phyloP scores from a whole-genome alignment of 352 stramenopile genomes.

The Globisporangium iwayamae region DNA sequence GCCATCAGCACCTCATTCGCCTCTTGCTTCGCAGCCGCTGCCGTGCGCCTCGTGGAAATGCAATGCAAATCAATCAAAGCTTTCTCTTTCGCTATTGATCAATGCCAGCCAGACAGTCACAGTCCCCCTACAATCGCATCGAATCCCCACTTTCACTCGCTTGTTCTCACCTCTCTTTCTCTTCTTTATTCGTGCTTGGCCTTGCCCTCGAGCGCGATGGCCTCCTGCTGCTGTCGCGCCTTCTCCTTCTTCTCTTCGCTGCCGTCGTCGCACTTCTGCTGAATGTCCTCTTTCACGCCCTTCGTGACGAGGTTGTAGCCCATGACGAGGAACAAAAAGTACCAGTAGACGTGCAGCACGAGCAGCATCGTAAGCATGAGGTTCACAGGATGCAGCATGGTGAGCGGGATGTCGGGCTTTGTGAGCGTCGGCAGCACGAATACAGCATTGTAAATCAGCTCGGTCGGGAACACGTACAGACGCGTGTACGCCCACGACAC shows the following conservation, averaged over 20 bases:
- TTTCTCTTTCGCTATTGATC: not conserved
- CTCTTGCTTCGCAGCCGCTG: not conserved
- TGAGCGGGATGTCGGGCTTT: constrained; percentile 22
- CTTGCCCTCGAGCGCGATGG: constrained; percentile 6
- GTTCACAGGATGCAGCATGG: constrained; percentile 32
- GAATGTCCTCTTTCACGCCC: constrained; percentile 42
- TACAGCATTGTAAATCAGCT: constrained; percentile 35
- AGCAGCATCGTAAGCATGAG: constrained; percentile 39
- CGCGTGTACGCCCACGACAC: constrained; percentile 36
- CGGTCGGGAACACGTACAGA: constrained; percentile 32
- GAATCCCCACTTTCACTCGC: not conserved
- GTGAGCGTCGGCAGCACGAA: constrained; percentile 26
- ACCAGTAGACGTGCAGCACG: constrained; percentile 41
- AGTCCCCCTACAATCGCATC: not conserved
- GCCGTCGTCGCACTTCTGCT: constrained; percentile 25
- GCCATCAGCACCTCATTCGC: not conserved
- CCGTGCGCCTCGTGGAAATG: not conserved
- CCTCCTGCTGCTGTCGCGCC: not conserved
- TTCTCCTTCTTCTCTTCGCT: not conserved
- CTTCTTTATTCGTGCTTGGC: constrained; percentile 13
- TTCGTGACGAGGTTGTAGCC: constrained; percentile 39
- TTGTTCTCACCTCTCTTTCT: not conserved
- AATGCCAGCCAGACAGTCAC: not conserved
- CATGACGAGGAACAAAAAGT: constrained; percentile 41
- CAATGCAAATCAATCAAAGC: not conserved